Evolutionary conservation across 2,329 filamentous ascomycete species (phyloP).

Genomic region (Mycosphaerelloides madeirae): DNA sequence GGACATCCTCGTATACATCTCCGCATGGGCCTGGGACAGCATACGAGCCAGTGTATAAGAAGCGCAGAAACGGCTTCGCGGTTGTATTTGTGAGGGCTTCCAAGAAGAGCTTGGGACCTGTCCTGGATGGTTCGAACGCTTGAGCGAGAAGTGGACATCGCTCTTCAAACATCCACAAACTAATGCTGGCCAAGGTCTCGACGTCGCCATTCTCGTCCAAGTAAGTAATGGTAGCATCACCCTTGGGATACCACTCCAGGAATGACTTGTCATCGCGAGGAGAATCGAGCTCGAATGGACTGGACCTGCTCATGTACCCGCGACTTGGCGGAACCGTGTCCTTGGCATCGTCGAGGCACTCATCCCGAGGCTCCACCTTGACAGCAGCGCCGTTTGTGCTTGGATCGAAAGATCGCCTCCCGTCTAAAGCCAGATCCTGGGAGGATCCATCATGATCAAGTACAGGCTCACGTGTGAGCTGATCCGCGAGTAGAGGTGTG

Average conservation of each 20-base stretch:
- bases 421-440: too few species aligned
- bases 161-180: slow-evolving; percentile 30
- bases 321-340: slow-evolving; percentile 1
- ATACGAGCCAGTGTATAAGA: slow-evolving; percentile 40
- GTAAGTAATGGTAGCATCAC: slow-evolving; percentile 30
- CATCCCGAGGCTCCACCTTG: too few species aligned
- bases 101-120: slow-evolving; percentile 35
- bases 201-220: slow-evolving; percentile 31
- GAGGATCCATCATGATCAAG: too few species aligned
- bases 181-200: slow-evolving; percentile 33
- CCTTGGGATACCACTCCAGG: slow-evolving; percentile 17
- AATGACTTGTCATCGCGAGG: slow-evolving; percentile 15
- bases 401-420: too few species aligned
- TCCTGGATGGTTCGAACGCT: slow-evolving; percentile 36
- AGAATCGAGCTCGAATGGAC: slow-evolving; percentile 4
- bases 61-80: slow-evolving; percentile 38
- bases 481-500: too few species aligned
- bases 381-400: too few species aligned
- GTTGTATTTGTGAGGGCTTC: slow-evolving; percentile 33
- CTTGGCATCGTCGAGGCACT: too few species aligned
- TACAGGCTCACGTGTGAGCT: too few species aligned
- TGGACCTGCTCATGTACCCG: slow-evolving; percentile 5
- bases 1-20: slow-evolving; percentile 24
- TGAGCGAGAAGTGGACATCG: slow-evolving; percentile 38
- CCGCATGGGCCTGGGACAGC: slow-evolving; percentile 22